Evolutionary conservation across 805 yeast genomes (phyloP), one percentile per base, ranked within the genome.

Genomic region (Candida dajiaensis): DNA sequence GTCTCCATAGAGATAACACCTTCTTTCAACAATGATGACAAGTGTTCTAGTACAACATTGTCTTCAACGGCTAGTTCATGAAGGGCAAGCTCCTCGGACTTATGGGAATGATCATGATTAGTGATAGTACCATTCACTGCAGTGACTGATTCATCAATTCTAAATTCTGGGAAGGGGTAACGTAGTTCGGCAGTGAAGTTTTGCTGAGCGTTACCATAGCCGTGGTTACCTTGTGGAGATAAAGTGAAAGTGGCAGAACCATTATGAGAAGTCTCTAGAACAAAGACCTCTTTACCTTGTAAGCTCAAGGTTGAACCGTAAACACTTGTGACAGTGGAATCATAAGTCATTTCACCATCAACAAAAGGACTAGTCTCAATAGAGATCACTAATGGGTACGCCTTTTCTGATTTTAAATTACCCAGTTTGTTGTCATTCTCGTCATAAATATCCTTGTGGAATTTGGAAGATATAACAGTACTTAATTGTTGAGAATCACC

Each of bases 211-310:
- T 59, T 50, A 6, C 78, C 80, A n/a, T 53, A 50, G 1, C 81
- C 81, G 49, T 66, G 61, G 51, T 76, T 75, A 3, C 79, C 79
- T 10, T 47, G 39, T n/a, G 73, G 72, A 7, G 75, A 63, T 3
- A 75, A 39, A 1, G 71, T 66, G 52, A 62, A 75, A 9, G 50
- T 50, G 0, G 81, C 73, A 2, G 74, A 65, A 20, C 81, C 82
- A 40, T 69, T 67, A 51, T 76, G 79, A 21, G 51, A 45, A 4
- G 62, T 55, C 31, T 53, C 59, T 29, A 57, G 28, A 4, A 48
- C 41, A 39, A 46, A 54, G 1, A 54, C 58, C n/a, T 55, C 58
- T 19, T 37, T 44, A 1, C 43, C 61, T 28, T 54, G 41, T 12
- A 57, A 49, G 2, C 22, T 28, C 6, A 57, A 51, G 6, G 44